Conservation (phyloP, 139 green algal genomes). For the Zygnema circumcarinatum region DNA sequence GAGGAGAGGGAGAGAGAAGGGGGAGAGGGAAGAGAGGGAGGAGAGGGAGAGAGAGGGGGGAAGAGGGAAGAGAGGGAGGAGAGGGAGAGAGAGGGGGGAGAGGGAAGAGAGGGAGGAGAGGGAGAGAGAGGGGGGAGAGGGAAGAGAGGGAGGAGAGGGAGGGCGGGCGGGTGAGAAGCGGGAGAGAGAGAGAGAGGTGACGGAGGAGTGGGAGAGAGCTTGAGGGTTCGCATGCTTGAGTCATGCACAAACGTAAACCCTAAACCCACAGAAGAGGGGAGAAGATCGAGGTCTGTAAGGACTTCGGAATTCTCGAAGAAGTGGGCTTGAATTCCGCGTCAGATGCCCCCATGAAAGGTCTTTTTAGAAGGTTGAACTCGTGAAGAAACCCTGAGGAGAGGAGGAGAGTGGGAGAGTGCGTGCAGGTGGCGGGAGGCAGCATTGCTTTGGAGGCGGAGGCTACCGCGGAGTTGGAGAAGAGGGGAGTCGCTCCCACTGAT, state of each 20-base stretch:
- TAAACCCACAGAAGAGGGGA: too few species aligned
- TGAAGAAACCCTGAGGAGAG: too few species aligned
- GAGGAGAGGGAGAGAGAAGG: neutral
- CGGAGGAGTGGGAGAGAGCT: neutral
- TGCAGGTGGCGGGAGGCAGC: conserved; percentile 40
- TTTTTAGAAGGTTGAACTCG: too few species aligned
- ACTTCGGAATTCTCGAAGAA: too few species aligned
- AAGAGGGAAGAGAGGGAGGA: neutral
- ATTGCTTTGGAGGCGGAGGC: conserved; percentile 69
- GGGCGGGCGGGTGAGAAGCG: too few species aligned
- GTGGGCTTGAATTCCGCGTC: too few species aligned
- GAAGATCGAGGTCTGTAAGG: too few species aligned
- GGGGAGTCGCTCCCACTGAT: conserved; percentile 73
- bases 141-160: neutral
- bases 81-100: neutral
- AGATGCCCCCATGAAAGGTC: too few species aligned
- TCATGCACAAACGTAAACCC: too few species aligned
- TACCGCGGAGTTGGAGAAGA: conserved; percentile 61
- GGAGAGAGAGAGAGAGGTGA: neutral
- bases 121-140: neutral
- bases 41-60: neutral
- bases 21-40: conserved; percentile 8
- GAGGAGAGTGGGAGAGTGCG: neutral
- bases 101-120: neutral
- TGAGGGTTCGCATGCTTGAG: neutral